Base-by-base conservation (phyloP, 768 basidiomycete species). In the Mycena latifolia region DNA sequence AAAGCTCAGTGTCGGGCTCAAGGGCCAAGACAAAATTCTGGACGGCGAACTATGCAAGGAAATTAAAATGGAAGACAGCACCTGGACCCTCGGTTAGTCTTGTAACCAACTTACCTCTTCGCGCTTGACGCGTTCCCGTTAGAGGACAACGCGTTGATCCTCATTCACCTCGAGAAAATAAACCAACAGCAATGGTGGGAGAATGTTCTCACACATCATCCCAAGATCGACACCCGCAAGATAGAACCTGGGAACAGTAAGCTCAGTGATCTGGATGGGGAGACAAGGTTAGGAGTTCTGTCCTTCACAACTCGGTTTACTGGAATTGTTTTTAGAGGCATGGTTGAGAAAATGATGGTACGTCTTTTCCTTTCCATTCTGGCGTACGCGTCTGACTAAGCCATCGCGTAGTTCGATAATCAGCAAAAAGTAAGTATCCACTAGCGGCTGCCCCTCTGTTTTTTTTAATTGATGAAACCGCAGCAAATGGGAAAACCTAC, bases 301-400 rank as follows among this genome's bases (percentile, higher is more conserved):
- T 43, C 37, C 29, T 29, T 24, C 45, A 45, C 54, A 24, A 50
- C 28, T 29, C 14, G 20, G 45, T 28, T 48, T 46, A 56, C 28
- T 56, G 62, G 55, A 69, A 22, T 59, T 5, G 41, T 41, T 52
- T 70, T 39, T 73, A 94, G 98, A 70, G 95, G 93, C 2, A 93
- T 99, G 93, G 98, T 99, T 5, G 98, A 99, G 79, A 99, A 99
- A 84, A 99, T 99, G 98, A 99, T 99, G 97, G 97, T 97, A 80
- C 71, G 92, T 78, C 27, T 39, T 39, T 25, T 18, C 56, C 28
- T 33, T 60, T 50, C 28, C 50, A 31, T 25, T 51, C 41, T 54
- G 43, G 22, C n/a, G n/a, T 55, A n/a, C 15, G 50, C 54, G 63
- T 53, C 31, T 37, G 53, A 67, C 64, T 9, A 50, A 31, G 39